Percentiles rank a stretch among this genome's conserved stretches.
Evolutionary conservation across 129 eudicot species (phyloP).

Genomic region (Artemisia tridentata): DNA sequence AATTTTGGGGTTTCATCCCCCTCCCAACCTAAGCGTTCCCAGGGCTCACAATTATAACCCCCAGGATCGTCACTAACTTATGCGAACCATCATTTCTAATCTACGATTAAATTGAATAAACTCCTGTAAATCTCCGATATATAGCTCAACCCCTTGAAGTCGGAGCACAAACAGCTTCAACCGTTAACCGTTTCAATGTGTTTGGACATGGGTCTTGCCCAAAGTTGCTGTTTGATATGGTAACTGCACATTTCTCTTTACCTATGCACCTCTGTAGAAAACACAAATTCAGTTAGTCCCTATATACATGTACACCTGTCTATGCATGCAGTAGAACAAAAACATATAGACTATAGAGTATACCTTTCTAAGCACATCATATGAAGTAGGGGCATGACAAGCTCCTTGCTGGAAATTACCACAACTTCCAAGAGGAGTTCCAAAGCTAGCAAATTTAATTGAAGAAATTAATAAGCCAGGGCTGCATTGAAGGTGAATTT

Average conservation of each 20-base stretch:
- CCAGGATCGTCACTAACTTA: constrained; percentile 10
- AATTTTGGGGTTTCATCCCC: no score
- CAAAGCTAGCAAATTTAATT: constrained; percentile 95
- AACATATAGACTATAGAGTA: neutral
- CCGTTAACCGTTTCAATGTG: constrained; percentile 82
- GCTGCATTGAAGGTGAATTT: constrained; percentile 67
- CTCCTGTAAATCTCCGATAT: constrained; percentile 1
- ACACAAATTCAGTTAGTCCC: constrained; percentile 14
- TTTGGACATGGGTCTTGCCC: constrained; percentile 95
- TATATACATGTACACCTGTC: neutral
- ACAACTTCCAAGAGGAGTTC: constrained; percentile 90
- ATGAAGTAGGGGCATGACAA: constrained; percentile 83
- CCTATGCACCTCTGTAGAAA: constrained; percentile 76
- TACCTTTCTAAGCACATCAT: constrained; percentile 75
- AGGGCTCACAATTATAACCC: constrained; percentile 7
- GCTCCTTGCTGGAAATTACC: constrained; percentile 76
- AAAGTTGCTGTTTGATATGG: constrained; percentile 80
- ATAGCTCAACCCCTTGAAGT: constrained; percentile 28
- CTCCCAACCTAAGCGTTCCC: no score
- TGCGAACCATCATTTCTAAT: constrained; percentile 20
- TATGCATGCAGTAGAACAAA: constrained; percentile 1
- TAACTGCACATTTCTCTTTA: constrained; percentile 65
- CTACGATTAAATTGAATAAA: constrained; percentile 18
- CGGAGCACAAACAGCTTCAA: constrained; percentile 79
- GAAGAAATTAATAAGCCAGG: constrained; percentile 71